Conservation (phyloP, 2,329 filamentous ascomycete species). For the Diaporthe vaccinii region DNA sequence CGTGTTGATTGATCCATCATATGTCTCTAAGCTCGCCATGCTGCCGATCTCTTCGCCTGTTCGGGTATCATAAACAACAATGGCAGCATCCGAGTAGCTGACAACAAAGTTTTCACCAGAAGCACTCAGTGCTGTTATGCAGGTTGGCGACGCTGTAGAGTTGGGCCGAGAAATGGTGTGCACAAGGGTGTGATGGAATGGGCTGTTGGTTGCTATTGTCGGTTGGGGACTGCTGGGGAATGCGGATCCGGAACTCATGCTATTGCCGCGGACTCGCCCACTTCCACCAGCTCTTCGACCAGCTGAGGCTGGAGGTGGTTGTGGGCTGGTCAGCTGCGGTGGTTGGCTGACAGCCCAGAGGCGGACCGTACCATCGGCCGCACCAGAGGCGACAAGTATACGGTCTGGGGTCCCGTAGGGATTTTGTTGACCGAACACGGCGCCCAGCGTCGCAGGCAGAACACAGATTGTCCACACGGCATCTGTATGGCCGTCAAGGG, state of each 20-base stretch:
- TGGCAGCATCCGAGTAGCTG: conserved; percentile 89
- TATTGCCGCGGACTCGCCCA: conserved; percentile 88
- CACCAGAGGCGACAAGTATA: conserved; percentile 90
- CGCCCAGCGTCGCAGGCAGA: conserved; percentile 83
- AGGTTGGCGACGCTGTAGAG: conserved; percentile 82
- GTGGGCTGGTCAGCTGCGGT: conserved; percentile 85
- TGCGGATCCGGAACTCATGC: conserved; percentile 92
- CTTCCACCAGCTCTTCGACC: conserved; percentile 65
- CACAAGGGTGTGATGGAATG: conserved; percentile 89
- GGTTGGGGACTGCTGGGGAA: conserved; percentile 93
- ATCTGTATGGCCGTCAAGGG: conserved; percentile 93
- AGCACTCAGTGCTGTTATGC: conserved; percentile 88
- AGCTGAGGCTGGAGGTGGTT: conserved; percentile 72
- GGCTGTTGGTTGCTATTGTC: conserved; percentile 84
- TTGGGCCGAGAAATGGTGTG: conserved; percentile 84
- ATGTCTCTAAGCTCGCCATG: conserved; percentile 96
- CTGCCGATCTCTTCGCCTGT: conserved; percentile 91
- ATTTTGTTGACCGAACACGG: conserved; percentile 82
- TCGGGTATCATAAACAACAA: conserved; percentile 92
- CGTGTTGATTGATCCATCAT: conserved; percentile 82
- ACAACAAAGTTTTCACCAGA: conserved; percentile 93
- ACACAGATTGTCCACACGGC: conserved; percentile 97
- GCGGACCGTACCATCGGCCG: conserved; percentile 90
- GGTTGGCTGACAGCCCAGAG: conserved; percentile 96
- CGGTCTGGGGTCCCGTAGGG: conserved; percentile 86